Evolutionary conservation across 305 asterid species (phyloP), one percentile per base, ranked within the genome.

Genomic region (Solanum chacoense): DNA sequence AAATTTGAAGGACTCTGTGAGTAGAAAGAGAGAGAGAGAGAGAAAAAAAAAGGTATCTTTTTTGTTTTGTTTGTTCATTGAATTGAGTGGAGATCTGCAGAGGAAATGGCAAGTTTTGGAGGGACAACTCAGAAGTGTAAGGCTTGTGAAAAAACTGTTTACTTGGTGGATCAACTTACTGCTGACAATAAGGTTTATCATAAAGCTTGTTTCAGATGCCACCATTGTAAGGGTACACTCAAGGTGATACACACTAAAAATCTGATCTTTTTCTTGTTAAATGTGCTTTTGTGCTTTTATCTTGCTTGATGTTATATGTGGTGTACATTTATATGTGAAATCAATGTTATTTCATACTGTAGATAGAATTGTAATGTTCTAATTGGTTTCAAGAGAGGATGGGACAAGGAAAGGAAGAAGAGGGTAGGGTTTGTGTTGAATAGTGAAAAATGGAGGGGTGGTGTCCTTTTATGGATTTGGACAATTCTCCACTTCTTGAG

Each of bases 101-200:
- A 26, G 35, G 18, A 93, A 20, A 92, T 95, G 98, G 94, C 97
- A 87, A 93, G 90, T 88, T 95, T 92, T 92, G 95, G 90, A 90
- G 98, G 98, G 81, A 95, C 98, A 86, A 96, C 97, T 2, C 98
- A 94, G 91, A 95, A 94, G 90, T 96, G 98, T 89, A 95, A 91
- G 88, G 96, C 94, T 34, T 95, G 98, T 90, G 94, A 92, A 45
- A 95, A 95, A 93, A 95, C 98, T 28, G 98, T 96, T 3, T 96
- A 96, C 89, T 92, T 95, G 90, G 96, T 96, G 92, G 98, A 96
- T 93, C 91, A 96, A 88, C 96, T 96, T 88, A 91, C 93, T 59
- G 94, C 95, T 74, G 98, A 96, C 89, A 93, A 91, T 89, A 94
- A 93, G 84, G 93, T 95, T 18, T 96, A 96, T 91, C 98, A 96